Evolutionary conservation across 768 basidiomycete species (phyloP).

Genomic region (Coprinellus micaceus): DNA sequence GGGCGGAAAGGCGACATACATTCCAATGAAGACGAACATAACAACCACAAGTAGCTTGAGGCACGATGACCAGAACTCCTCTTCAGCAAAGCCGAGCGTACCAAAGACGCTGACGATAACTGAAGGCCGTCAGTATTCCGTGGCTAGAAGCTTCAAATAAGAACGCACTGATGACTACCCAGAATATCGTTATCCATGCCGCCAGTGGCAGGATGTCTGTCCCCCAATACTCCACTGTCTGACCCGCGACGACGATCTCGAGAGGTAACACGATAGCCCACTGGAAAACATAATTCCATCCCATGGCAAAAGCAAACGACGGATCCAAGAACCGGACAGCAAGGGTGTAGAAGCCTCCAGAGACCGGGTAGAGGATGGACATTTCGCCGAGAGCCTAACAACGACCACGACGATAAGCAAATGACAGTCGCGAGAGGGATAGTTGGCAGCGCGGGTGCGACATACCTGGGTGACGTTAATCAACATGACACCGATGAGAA

Average conservation of each 20-base stretch:
- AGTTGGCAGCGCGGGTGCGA: not conserved
- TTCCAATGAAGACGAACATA: constrained; percentile 36
- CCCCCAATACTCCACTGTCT: constrained; percentile 44
- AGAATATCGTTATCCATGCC: constrained; percentile 47
- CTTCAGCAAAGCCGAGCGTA: constrained; percentile 45
- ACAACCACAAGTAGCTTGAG: constrained; percentile 44
- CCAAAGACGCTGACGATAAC: constrained; percentile 40
- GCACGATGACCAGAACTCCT: constrained; percentile 49
- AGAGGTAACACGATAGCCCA: constrained; percentile 43
- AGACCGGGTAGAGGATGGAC: constrained; percentile 46
- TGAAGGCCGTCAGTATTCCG: constrained; percentile 11
- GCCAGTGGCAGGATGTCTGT: constrained; percentile 34
- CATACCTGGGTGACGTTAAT: constrained; percentile 45
- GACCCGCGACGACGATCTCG: constrained; percentile 43
- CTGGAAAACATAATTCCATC: constrained; percentile 48
- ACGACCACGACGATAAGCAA: not conserved
- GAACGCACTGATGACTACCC: constrained; percentile 34
- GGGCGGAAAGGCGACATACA: not conserved
- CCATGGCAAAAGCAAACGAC: constrained; percentile 47
- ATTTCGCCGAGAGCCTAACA: constrained; percentile 46
- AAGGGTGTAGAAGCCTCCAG: constrained; percentile 47
- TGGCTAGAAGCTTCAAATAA: constrained; percentile 35
- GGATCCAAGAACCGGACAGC: constrained; percentile 45
- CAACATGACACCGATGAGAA: constrained; percentile 45
- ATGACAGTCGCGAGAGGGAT: not conserved